phyloP scores from a whole-genome alignment of 1,284 basidiomycete genomes.

The Heterobasidion occidentale region DNA sequence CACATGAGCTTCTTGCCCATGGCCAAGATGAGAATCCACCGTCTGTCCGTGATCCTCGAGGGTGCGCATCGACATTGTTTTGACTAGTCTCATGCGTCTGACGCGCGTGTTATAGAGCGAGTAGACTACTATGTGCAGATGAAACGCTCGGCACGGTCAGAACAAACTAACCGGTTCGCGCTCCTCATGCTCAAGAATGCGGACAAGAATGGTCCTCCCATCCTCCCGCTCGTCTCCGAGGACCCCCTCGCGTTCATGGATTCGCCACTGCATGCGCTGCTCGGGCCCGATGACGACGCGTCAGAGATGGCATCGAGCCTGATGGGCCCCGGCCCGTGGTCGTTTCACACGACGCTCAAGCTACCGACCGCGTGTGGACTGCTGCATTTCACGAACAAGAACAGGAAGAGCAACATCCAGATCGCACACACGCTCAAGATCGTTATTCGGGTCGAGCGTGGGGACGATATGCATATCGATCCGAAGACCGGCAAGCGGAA shows the following conservation, averaged over 20 bases:
- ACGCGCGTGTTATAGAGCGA: slow-evolving; percentile 44
- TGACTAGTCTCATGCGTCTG: background rate
- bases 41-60: slow-evolving; percentile 76
- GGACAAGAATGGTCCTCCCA: slow-evolving; percentile 33
- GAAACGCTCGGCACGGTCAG: slow-evolving; percentile 68
- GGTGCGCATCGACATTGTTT: slow-evolving; percentile 36
- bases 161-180: slow-evolving; percentile 59
- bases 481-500: slow-evolving; percentile 65
- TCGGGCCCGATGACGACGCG: slow-evolving; percentile 34
- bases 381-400: slow-evolving; percentile 79
- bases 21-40: slow-evolving; percentile 78
- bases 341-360: slow-evolving; percentile 45
- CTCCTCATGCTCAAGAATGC: slow-evolving; percentile 59
- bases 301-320: slow-evolving; percentile 50
- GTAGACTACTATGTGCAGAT: slow-evolving; percentile 74
- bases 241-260: slow-evolving; percentile 43
- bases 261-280: slow-evolving; percentile 44
- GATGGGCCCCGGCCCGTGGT: slow-evolving; percentile 75
- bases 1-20: slow-evolving; percentile 81
- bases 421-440: slow-evolving; percentile 81
- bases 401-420: slow-evolving; percentile 73
- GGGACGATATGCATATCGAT: slow-evolving; percentile 61
- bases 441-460: slow-evolving; percentile 79
- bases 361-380: slow-evolving; percentile 48
- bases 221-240: slow-evolving; percentile 64